Evolutionary conservation across 1,139 yeast genomes (phyloP).

Genomic region (Lodderomyces orthopsilosis): DNA sequence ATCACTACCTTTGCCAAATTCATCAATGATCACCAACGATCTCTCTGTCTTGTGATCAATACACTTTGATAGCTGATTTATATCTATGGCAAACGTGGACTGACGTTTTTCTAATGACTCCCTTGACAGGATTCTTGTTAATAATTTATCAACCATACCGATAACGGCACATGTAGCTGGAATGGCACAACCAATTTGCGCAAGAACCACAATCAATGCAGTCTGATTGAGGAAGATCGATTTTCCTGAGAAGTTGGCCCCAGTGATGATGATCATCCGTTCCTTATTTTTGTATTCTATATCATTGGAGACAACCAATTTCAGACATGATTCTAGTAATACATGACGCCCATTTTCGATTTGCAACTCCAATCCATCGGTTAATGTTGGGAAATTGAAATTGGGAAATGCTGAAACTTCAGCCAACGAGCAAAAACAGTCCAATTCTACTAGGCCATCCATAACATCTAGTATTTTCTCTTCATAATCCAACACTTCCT

Average conservation of each 20-base stretch:
- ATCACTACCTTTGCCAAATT: constrained; percentile 53
- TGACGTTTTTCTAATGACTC: constrained; percentile 41
- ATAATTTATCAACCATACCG: constrained; percentile 42
- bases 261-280: constrained; percentile 34
- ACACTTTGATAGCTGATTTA: constrained; percentile 42
- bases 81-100: constrained; percentile 47
- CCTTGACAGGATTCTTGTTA: constrained; percentile 39
- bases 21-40: constrained; percentile 45
- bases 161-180: constrained; percentile 44
- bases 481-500: constrained; percentile 19
- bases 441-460: constrained; percentile 29
- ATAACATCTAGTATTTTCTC: constrained; percentile 17
- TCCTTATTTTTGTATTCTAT: constrained; percentile 16
- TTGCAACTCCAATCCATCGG: constrained; percentile 19
- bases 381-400: constrained; percentile 37
- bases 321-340: constrained; percentile 33
- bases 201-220: constrained; percentile 41
- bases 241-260: constrained; percentile 54
- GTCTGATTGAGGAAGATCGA: constrained; percentile 44
- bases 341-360: constrained; percentile 38
- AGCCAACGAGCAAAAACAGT: constrained; percentile 37
- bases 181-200: constrained; percentile 49
- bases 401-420: constrained; percentile 25
- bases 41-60: constrained; percentile 29
- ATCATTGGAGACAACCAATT: constrained; percentile 36